Base-by-base conservation (phyloP, 2,329 filamentous ascomycete species). In the Leptoxyphium fumago region DNA sequence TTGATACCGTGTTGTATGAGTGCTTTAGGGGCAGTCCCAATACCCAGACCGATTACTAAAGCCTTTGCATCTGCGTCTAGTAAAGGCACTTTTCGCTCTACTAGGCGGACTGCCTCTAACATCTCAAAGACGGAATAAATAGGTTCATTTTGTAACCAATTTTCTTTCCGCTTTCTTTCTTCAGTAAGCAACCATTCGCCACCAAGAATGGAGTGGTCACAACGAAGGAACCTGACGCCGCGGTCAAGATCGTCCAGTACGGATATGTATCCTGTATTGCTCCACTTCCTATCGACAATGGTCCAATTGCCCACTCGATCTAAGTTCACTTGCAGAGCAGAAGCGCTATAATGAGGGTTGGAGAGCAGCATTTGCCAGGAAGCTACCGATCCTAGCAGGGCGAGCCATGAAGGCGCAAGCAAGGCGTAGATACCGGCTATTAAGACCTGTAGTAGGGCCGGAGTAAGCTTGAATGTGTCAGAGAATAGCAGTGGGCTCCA, bases 81-180 rank as follows among this genome's bases (percentile, higher is more conserved):
- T 1, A 52, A 46, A 17, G 13, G 11, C 4, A 14, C 5, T 18
- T 18, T 11, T 6, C 46, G 42, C 40, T 51, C 54, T 3, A 69
- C 69, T 29, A 98, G 72, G 17, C 91, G 77, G 6, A 96, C 82
- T 2, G 89, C 86, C 62, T 98, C 91, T 1, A 98, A 75, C 73
- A 94, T 93, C 21, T 85, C 81, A 61, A 98, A 98, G n/a, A 96
- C 82, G 9, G 85, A 82, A 59, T 96, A 98, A 45, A 98, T 85
- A 0, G 89, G 86, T 63, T 98, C 91, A 10, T 77, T 75, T 14
- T 86, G 67, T 39, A 73, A 61, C 53, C 70, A 65, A 39, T 64
- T 67, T 47, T 64, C 58, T 34, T 53, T 50, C 18, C 43, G 45
- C 21, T 54, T 53, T 28, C 66, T 48, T 40, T 60, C 47, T 2